phyloP scores from a whole-genome alignment of 2,329 filamentous ascomycete genomes.

The Nakataea oryzae region DNA sequence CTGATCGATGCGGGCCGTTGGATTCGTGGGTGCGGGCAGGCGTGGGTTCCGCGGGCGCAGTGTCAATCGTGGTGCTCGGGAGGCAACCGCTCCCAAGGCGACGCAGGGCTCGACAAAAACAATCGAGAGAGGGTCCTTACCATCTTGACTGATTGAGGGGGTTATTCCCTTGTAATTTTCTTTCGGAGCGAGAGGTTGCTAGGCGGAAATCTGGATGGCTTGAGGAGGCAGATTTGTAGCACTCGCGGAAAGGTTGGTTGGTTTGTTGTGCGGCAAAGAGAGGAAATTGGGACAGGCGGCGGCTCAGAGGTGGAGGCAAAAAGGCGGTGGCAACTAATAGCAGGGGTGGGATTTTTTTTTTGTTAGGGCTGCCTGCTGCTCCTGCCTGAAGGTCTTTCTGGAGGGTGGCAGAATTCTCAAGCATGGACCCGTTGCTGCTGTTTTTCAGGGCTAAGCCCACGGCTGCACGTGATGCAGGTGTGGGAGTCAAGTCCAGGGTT shows the following conservation, averaged over 20 bases:
- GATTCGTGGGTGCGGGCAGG: neutral
- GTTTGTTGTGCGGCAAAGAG: slow-evolving; percentile 23
- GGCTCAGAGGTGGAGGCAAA: slow-evolving; percentile 31
- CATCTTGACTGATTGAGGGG: slow-evolving; percentile 54
- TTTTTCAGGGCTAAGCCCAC: neutral
- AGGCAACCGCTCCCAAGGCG: neutral
- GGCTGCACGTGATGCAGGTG: neutral
- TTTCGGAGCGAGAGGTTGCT: slow-evolving; percentile 36
- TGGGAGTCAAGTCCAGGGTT: neutral
- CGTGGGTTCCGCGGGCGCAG: neutral
- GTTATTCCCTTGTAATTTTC: slow-evolving; percentile 22
- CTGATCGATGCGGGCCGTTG: neutral
- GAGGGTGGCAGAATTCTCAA: neutral
- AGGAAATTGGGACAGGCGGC: slow-evolving; percentile 23
- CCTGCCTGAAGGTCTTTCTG: slow-evolving; percentile 4
- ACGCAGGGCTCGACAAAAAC: neutral
- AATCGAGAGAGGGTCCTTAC: slow-evolving; percentile 31
- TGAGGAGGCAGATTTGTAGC: slow-evolving; percentile 40
- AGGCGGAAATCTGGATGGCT: slow-evolving; percentile 39
- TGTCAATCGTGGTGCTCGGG: neutral
- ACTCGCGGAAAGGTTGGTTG: slow-evolving; percentile 20
- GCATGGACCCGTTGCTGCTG: neutral
- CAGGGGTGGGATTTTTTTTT: slow-evolving; percentile 19
- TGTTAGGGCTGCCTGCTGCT: slow-evolving; percentile 23
- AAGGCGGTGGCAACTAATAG: neutral